Evolutionary conservation across 805 yeast genomes (phyloP), one percentile per base, ranked within the genome.

Genomic region (Candida railenensis): DNA sequence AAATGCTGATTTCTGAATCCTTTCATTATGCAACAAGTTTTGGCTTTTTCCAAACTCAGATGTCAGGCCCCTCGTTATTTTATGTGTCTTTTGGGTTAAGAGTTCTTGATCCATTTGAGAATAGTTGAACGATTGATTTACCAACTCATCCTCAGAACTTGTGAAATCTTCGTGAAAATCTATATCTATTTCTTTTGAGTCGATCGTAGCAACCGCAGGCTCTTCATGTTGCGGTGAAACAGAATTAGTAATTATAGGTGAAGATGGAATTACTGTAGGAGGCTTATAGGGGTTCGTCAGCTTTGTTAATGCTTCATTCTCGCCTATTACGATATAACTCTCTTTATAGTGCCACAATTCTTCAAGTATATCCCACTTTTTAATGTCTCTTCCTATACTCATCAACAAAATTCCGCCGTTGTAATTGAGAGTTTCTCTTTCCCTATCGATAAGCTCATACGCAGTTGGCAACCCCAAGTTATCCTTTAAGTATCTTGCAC

Each of bases 391-490:
- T 12, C 42, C 42, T 4, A 28, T 14, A 18, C 42, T 28, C 32
- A 39, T n/a, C 16, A 39, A 39, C 16, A 28, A 21, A 4, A 39
- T 5, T 11, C 43, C 43, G 4, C 32, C 32, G 19, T 28, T 22
- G 33, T 25, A 25, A 21, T 39, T 33, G 15, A 42, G 33, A 8
- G n/a, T 34, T 3, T 44, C 43, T 2, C 53, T 49, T 18, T 66
- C 66, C 19, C 49, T 40, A 34, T 62, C 66, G 2, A 68, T 59
- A 22, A 59, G 43, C 21, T 62, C 60, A 44, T 62, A 68, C 1
- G 55, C 34, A 0, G 74, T 66, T 3, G 69, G 69, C 28, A 58
- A 54, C 2, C 44, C 33, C 25, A 34, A 11, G 20, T n/a, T 9
- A n/a, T 34, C 34, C 4, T 33, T 18, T 14, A 21, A 28, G n/a